Evolutionary conservation across 1,284 basidiomycete genomes (phyloP).

Genomic region (Tilletia indica): DNA sequence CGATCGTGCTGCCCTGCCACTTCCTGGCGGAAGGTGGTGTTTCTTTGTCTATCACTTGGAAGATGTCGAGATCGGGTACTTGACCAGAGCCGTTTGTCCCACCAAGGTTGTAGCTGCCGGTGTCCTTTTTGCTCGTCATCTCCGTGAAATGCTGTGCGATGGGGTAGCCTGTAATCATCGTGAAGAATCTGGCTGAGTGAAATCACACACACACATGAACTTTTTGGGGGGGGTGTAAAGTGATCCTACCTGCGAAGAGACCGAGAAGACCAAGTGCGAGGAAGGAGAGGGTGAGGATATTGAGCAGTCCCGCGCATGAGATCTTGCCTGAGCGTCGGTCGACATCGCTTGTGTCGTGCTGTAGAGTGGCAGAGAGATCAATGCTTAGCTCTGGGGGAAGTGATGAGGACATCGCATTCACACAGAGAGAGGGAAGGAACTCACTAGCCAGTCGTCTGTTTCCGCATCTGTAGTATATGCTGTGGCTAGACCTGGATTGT

Average conservation of each 20-base stretch:
- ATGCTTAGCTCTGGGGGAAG: too few relatives aligned
- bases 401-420: too few relatives aligned
- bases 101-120: conserved; percentile 64
- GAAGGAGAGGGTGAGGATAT: conserved; percentile 40
- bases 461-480: conserved; percentile 7
- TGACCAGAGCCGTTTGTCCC: conserved; percentile 60
- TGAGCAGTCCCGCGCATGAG: conserved; percentile 42
- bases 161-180: conserved; percentile 38
- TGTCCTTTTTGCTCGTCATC: conserved; percentile 33
- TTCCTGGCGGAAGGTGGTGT: conserved; percentile 25
- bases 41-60: conserved; percentile 40
- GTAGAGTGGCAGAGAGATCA: not conserved
- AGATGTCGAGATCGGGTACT: conserved; percentile 36
- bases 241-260: conserved; percentile 35
- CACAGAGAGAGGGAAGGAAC: not conserved
- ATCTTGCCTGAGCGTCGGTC: conserved; percentile 36
- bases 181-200: too few relatives aligned
- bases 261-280: conserved; percentile 42
- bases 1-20: conserved; percentile 28
- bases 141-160: conserved; percentile 40
- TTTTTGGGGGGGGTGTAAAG: too few relatives aligned
- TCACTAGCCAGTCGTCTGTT: conserved; percentile 17
- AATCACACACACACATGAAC: too few relatives aligned
- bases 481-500: not conserved
- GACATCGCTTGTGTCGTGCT: conserved; percentile 35